phyloP scores from a whole-genome alignment of 2,329 filamentous ascomycete species.

The Colletotrichum somersetense region DNA sequence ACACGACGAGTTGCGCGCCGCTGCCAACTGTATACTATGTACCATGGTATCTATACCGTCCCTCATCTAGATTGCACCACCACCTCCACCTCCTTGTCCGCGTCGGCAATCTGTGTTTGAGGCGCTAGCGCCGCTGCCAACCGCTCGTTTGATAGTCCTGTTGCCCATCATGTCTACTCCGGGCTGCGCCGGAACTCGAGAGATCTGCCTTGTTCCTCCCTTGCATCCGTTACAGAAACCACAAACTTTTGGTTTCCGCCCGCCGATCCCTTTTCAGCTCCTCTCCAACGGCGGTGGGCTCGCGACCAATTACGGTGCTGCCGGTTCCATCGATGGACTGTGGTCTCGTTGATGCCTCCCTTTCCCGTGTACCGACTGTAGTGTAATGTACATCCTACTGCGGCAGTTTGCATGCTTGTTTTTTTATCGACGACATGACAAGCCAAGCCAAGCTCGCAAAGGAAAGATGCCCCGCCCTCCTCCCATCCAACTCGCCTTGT shows the following conservation, averaged over 20 bases:
- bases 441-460: background rate
- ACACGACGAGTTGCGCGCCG: conserved; percentile 23
- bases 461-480: background rate
- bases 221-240: conserved; percentile 16
- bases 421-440: background rate
- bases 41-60: too few species aligned
- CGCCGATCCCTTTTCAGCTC: conserved; percentile 25
- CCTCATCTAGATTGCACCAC: too few species aligned
- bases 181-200: background rate
- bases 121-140: background rate
- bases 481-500: conserved; percentile 8
- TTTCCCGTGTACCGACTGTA: background rate
- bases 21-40: background rate
- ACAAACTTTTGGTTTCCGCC: conserved; percentile 29
- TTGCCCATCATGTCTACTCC: background rate
- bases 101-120: background rate
- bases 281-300: background rate
- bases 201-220: background rate
- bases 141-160: background rate
- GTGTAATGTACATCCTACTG: too few species aligned
- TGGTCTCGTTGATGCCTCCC: background rate
- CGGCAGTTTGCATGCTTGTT: conserved; percentile 1
- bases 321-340: background rate
- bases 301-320: background rate
- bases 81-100: background rate